These are phyloP conservation scores for Solanum gandarillasii DNA, from an alignment of 257 asterid genomes.

Conservation along the genomic window DNA sequence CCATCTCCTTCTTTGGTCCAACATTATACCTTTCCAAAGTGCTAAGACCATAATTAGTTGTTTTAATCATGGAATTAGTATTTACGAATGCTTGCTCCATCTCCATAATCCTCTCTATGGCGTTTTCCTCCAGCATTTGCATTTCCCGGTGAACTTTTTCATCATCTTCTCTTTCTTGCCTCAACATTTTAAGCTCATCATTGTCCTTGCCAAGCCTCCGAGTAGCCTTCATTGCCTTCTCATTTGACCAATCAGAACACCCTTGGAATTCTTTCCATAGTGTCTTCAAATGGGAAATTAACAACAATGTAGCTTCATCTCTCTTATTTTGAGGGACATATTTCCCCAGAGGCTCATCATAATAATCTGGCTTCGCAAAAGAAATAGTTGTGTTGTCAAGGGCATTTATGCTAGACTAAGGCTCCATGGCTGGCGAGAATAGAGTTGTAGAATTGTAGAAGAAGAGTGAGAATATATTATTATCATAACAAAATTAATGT, in stretches of 20 bases:
- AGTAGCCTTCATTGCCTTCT: constrained; percentile 69
- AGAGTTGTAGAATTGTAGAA: neutral
- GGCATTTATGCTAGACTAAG: constrained; percentile 8
- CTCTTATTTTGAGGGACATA: constrained; percentile 36
- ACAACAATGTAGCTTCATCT: constrained; percentile 32
- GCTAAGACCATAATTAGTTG: constrained; percentile 19
- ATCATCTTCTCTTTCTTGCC: constrained; percentile 54
- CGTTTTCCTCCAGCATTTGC: constrained; percentile 46
- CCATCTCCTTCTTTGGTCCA: neutral
- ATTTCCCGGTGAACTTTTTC: constrained; percentile 45
- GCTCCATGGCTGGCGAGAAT: constrained; percentile 2
- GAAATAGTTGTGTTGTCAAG: constrained; percentile 5
- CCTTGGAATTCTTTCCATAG: constrained; percentile 36
- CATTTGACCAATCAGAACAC: constrained; percentile 63
- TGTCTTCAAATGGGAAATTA: constrained; percentile 29
- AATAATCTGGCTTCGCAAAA: constrained; percentile 20
- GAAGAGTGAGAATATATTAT: too few species aligned
- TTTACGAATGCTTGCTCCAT: constrained; percentile 52
- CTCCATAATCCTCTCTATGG: constrained; percentile 44
- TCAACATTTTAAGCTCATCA: constrained; percentile 55
- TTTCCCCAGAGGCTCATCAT: constrained; percentile 34
- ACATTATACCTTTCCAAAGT: constrained; percentile 40
- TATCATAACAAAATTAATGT: too few species aligned
- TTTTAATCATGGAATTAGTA: constrained; percentile 29
- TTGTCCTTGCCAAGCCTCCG: constrained; percentile 47